These are phyloP conservation scores for Eucalyptus regnans DNA, from an alignment of 345 rosid species.

Conservation along the genomic window DNA sequence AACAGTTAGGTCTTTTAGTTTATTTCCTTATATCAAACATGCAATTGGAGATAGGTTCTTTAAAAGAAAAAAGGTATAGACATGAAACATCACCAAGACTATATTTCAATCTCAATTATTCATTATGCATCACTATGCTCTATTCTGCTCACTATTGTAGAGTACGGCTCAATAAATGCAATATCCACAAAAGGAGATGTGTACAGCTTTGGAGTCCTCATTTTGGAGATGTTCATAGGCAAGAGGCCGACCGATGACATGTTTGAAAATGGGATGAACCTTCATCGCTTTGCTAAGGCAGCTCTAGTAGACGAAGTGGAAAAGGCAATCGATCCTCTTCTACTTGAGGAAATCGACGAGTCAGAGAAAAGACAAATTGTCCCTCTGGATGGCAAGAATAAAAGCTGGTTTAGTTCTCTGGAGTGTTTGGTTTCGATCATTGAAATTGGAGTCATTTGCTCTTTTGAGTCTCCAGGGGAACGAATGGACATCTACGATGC, in stretches of 20 bases:
- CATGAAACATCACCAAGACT: not conserved
- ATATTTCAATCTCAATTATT: not conserved
- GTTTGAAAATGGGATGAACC: not conserved
- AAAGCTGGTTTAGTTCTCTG: not conserved
- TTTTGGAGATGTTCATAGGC: not conserved
- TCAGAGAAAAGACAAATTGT: rapidly evolving
- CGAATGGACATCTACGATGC: not conserved
- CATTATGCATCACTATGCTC: not conserved
- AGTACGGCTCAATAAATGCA: rapidly evolving
- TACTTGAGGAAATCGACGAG: rapidly evolving
- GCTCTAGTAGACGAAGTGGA: not conserved
- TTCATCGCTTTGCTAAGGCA: rapidly evolving
- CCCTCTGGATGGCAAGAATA: rapidly evolving
- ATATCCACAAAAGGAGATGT: not conserved
- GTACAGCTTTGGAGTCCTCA: not conserved
- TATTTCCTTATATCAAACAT: not conserved
- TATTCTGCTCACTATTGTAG: not conserved
- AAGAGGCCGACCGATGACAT: not conserved
- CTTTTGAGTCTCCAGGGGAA: not conserved
- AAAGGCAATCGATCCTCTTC: too few relatives aligned
- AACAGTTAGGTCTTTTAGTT: not conserved
- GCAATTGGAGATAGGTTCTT: rapidly evolving
- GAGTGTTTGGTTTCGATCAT: not conserved
- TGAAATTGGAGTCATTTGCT: not conserved
- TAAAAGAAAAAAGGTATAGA: rapidly evolving